Percentiles rank a stretch among this genome's conserved stretches.
Conservation (phyloP, 2,329 filamentous ascomycete species). For the Raffaelea arxii region DNA sequence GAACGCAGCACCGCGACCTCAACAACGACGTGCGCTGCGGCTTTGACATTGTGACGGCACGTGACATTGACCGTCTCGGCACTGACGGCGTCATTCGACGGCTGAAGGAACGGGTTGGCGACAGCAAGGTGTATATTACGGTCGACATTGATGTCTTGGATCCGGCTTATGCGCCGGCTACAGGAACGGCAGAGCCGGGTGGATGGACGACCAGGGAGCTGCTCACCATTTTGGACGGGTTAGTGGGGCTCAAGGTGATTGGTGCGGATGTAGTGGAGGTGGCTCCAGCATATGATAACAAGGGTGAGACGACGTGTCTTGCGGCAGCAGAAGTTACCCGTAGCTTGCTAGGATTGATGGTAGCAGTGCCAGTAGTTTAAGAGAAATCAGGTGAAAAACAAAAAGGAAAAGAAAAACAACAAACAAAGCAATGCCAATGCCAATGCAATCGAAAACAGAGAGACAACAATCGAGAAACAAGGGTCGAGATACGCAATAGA, state of each 20-base stretch:
- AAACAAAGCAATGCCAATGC: too few species aligned
- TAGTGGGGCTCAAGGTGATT: slow-evolving; percentile 62
- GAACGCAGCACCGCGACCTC: slow-evolving; percentile 38
- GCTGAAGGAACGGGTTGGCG: slow-evolving; percentile 48
- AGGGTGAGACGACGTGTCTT: slow-evolving; percentile 53
- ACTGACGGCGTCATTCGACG: slow-evolving; percentile 50
- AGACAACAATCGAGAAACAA: too few species aligned
- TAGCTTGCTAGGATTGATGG: not conserved
- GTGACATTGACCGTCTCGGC: slow-evolving; percentile 65
- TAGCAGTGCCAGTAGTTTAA: not conserved
- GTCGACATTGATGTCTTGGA: slow-evolving; percentile 78
- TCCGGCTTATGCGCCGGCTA: slow-evolving; percentile 42
- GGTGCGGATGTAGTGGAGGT: slow-evolving; percentile 77
- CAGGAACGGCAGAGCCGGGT: slow-evolving; percentile 69
- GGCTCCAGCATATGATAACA: slow-evolving; percentile 67
- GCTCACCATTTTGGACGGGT: slow-evolving; percentile 61
- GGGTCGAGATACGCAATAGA: too few species aligned
- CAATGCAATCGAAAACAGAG: too few species aligned
- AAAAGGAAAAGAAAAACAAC: not conserved
- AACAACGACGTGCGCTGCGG: slow-evolving; percentile 49
- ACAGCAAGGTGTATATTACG: slow-evolving; percentile 55
- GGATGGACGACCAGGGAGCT: slow-evolving; percentile 75
- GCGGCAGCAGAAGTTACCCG: not conserved
- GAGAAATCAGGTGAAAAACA: not conserved
- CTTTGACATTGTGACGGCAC: slow-evolving; percentile 45